Base-by-base conservation (phyloP, 768 basidiomycete species). In the Kwoniella heveanensis region DNA sequence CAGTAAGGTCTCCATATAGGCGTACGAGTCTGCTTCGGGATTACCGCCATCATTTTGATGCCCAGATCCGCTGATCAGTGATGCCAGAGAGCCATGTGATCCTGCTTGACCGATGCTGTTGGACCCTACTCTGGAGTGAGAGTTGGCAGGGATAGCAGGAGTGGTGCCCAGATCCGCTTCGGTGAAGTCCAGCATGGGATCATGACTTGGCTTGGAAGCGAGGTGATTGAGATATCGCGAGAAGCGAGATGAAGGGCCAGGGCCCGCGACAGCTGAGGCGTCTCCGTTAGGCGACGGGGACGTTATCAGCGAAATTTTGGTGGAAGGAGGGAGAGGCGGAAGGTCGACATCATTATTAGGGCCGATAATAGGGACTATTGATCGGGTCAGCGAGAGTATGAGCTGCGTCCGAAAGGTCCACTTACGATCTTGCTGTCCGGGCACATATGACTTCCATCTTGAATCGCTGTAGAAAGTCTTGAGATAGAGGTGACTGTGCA, bases 381-480 rank as follows among this genome's bases (percentile, higher is more conserved):
- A 0, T 0, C 3, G 19, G 47, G 27, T 62, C 19, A 50, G 50
- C 47, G 15, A 39, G 15, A 39, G 13, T 32, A 13, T 32, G 13
- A 13, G 32, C 32, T n/a, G n/a, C n/a, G 32, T 5, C 5, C 13
- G 13, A 32, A 13, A 32, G 32, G 32, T 27, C 30, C 13, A 82
- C 90, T 81, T 72, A 94, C 94, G 84, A 12, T 81, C 80, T 59
- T 86, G 85, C 77, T 97, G 96, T 57, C 89, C 88, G 0, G 88
- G 87, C 12, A 84, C 81, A 77, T 96, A 97, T 0, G 90, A 81
- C 19, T 86, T 83, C 96, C 96, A 99, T 29, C 95, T 87, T 5
- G 88, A 85, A 69, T 98, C 95, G 75, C 91, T 93, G 87, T 93
- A 96, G 78, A 92, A 95, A 0, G 90, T 91, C 74, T 95, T 96